Conservation (phyloP, 2,329 filamentous ascomycete genomes). For the Elsinoe perseae region DNA sequence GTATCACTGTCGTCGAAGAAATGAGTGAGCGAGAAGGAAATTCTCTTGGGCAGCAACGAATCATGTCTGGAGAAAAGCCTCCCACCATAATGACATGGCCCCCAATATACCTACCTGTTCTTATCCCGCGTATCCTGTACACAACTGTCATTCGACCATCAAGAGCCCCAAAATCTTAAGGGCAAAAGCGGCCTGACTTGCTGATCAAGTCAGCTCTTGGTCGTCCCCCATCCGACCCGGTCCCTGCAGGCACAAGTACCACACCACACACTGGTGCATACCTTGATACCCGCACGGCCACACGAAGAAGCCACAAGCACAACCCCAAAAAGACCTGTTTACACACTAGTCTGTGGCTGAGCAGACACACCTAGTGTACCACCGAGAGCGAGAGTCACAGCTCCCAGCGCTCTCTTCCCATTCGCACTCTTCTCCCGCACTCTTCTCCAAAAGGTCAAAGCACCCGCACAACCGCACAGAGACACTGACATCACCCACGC, state of each 20-base stretch:
- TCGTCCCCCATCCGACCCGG: too few relatives aligned
- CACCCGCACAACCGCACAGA: not conserved
- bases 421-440: too few relatives aligned
- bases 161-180: not conserved
- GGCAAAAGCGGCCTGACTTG: not conserved
- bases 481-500: slow-evolving; percentile 5
- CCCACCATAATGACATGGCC: not conserved
- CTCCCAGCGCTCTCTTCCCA: too few relatives aligned
- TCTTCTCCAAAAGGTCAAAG: not conserved
- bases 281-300: not conserved
- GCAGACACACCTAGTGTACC: not conserved
- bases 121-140: not conserved
- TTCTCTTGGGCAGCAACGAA: not conserved
- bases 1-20: not conserved
- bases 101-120: not conserved
- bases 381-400: too few relatives aligned
- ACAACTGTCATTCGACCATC: not conserved
- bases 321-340: not conserved
- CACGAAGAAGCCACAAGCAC: not conserved
- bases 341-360: not conserved
- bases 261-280: too few relatives aligned
- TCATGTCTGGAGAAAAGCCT: not conserved
- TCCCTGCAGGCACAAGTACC: not conserved
- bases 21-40: not conserved
- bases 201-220: too few relatives aligned